Percentiles rank a stretch among this genome's conserved stretches.
Conservation (phyloP, 2,329 filamentous ascomycete genomes). For the Claviceps paspali region DNA sequence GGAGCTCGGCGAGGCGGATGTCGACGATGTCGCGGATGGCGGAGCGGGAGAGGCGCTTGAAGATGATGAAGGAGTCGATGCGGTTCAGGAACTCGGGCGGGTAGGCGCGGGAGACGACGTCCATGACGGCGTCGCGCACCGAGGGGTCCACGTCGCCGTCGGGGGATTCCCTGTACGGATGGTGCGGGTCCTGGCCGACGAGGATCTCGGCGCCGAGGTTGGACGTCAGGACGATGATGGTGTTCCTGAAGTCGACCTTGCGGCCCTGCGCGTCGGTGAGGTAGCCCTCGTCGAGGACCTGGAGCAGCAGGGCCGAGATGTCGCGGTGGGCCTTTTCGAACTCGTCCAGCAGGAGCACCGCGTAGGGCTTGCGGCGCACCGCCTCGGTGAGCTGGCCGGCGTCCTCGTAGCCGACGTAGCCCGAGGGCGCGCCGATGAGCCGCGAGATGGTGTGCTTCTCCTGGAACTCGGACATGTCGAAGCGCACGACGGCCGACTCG, state of each 20-base stretch:
- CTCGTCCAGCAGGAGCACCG: conserved; percentile 88
- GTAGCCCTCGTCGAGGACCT: conserved; percentile 92
- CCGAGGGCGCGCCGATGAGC: conserved; percentile 82
- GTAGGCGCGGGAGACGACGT: conserved; percentile 60
- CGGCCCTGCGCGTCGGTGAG: conserved; percentile 91
- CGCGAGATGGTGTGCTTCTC: conserved; percentile 93
- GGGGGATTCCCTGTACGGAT: conserved; percentile 45
- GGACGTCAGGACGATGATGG: conserved; percentile 88
- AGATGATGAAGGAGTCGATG: conserved; percentile 93
- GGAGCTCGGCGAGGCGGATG: conserved; percentile 74
- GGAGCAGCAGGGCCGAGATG: conserved; percentile 78
- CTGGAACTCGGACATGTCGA: conserved; percentile 97
- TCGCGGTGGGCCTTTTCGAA: conserved; percentile 96
- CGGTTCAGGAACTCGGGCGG: conserved; percentile 93
- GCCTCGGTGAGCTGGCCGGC: conserved; percentile 93
- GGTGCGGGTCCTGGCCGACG: conserved; percentile 53
- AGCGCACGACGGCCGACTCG: conserved; percentile 76
- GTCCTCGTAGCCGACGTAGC: conserved; percentile 94
- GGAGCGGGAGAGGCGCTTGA: conserved; percentile 65
- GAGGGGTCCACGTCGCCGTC: conserved; percentile 57
- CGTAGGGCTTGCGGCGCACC: conserved; percentile 86
- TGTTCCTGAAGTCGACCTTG: conserved; percentile 93
- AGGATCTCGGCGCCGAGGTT: conserved; percentile 90
- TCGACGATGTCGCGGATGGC: conserved; percentile 88
- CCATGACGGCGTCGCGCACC: conserved; percentile 71